A percentile compares a stretch with the other conserved stretches of the same genome.
Conservation (phyloP, 306 rosid species). For the Glycine soja region DNA sequence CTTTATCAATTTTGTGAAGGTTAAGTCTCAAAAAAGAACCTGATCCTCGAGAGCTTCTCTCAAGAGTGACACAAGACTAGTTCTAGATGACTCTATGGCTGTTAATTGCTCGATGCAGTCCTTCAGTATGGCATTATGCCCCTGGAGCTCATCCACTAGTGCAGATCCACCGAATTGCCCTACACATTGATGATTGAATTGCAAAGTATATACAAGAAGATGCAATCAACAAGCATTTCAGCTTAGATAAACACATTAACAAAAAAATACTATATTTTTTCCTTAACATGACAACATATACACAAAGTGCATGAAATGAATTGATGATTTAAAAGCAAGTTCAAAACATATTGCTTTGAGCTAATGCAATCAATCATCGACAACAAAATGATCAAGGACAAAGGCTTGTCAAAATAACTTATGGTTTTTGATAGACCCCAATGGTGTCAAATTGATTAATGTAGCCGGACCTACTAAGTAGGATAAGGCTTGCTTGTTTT, state of each 20-base stretch:
- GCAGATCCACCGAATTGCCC: conserved; percentile 76
- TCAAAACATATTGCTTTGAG: neutral
- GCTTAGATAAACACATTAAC: conserved; percentile 36
- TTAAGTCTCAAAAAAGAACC: conserved; percentile 57
- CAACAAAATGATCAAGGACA: neutral
- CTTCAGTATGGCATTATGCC: conserved; percentile 69
- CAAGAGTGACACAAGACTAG: conserved; percentile 82
- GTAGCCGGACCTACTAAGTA: neutral
- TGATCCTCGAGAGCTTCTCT: conserved; percentile 93
- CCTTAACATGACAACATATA: too few relatives aligned
- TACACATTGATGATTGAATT: conserved; percentile 43
- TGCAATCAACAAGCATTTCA: conserved; percentile 35
- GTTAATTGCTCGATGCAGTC: conserved; percentile 84
- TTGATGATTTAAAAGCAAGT: too few relatives aligned
- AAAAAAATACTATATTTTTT: neutral
- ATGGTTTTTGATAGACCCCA: conserved; percentile 6
- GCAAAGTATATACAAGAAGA: conserved; percentile 38
- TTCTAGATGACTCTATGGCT: conserved; percentile 78
- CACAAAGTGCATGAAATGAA: too few relatives aligned
- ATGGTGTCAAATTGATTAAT: neutral
- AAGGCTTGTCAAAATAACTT: neutral
- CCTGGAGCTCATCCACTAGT: conserved; percentile 77
- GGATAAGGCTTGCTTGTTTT: neutral
- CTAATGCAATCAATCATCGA: conserved; percentile 26
- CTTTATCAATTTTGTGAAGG: conserved; percentile 6